phyloP scores from a whole-genome alignment of 108 stramenopile genomes.

The Discostella stelligeroides region DNA sequence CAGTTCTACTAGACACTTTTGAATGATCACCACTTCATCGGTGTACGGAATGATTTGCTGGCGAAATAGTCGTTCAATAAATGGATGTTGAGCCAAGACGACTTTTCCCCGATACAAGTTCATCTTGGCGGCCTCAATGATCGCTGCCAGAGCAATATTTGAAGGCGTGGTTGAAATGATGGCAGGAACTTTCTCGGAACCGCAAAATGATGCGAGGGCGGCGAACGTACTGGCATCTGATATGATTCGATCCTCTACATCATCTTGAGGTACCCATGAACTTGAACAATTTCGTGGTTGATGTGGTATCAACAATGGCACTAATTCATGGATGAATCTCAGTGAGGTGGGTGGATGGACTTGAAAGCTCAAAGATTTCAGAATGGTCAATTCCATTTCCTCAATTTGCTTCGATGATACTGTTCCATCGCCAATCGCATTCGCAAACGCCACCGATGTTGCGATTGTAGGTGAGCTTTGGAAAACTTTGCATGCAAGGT shows the following conservation, averaged over 20 bases:
- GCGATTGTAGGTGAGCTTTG: slow-evolving; percentile 3
- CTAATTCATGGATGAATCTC: slow-evolving; percentile 2
- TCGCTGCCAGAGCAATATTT: slow-evolving; percentile 29
- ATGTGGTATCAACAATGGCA: slow-evolving; percentile 16
- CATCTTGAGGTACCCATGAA: slow-evolving; percentile 11
- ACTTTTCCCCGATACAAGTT: neutral
- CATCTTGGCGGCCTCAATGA: slow-evolving; percentile 11
- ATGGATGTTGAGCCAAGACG: neutral
- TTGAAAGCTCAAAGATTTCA: slow-evolving; percentile 12
- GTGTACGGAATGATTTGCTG: slow-evolving; percentile 6
- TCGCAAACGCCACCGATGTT: neutral
- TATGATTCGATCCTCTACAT: neutral
- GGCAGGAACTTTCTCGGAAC: neutral
- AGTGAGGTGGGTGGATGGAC: slow-evolving; percentile 13
- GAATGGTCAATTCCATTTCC: slow-evolving; percentile 19
- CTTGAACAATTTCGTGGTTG: neutral
- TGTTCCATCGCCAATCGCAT: neutral
- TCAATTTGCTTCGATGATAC: slow-evolving; percentile 2
- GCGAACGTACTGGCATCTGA: neutral
- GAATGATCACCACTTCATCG: slow-evolving; percentile 11
- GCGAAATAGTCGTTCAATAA: neutral
- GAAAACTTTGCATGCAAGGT: slow-evolving; percentile 15
- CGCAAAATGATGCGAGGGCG: slow-evolving; percentile 10
- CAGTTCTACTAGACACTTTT: slow-evolving; percentile 5
- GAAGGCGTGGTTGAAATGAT: slow-evolving; percentile 5